These are phyloP conservation scores for Trichopus zeylanicus DNA, from an alignment of 116 monocot genomes.

Conservation along the genomic window DNA sequence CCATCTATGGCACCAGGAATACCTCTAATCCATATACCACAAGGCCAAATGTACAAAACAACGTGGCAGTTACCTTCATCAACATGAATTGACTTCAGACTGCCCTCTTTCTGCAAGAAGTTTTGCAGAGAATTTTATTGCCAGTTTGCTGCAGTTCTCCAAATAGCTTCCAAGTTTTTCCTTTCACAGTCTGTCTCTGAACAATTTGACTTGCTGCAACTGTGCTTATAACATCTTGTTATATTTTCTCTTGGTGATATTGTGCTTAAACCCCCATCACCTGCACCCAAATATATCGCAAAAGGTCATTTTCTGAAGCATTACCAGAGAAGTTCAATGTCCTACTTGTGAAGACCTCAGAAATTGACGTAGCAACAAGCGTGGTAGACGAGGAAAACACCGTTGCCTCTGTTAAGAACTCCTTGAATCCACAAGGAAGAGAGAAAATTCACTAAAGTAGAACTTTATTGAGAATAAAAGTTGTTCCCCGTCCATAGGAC, in stretches of 20 bases:
- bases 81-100: conserved; percentile 56
- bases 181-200: conserved; percentile 35
- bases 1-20: no score
- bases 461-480: no score
- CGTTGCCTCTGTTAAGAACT: no score
- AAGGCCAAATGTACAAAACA: not conserved
- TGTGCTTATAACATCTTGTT: conserved; percentile 26
- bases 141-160: conserved; percentile 52
- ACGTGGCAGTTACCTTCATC: conserved; percentile 60
- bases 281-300: conserved; percentile 29
- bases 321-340: no score
- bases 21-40: not conserved
- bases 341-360: not conserved
- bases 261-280: conserved; percentile 33
- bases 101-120: conserved; percentile 71
- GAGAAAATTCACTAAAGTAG: no score
- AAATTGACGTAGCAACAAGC: no score
- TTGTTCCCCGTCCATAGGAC: no score
- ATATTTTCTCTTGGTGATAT: conserved; percentile 39
- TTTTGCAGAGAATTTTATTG: conserved; percentile 44
- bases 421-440: no score
- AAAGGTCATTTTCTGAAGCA: no score
- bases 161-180: conserved; percentile 61
- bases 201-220: conserved; percentile 32
- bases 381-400: no score